phyloP scores from a whole-genome alignment of 768 basidiomycete genomes.

The Pleurotus djamor region DNA sequence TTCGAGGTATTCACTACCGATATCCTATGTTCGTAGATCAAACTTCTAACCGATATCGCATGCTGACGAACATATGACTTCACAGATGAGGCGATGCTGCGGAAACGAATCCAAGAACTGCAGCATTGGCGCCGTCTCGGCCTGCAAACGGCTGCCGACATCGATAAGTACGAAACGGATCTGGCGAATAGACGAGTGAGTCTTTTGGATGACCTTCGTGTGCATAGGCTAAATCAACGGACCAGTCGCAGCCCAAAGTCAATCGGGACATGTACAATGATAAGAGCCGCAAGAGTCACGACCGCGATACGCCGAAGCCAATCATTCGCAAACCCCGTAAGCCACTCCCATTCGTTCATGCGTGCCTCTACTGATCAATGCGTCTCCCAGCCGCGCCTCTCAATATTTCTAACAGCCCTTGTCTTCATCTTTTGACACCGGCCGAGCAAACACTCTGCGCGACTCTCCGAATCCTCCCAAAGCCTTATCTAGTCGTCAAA shows the following conservation, averaged over 20 bases:
- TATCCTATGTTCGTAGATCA: constrained; percentile 86
- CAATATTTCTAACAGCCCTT: constrained; percentile 88
- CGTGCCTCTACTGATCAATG: not conserved
- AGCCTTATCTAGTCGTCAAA: constrained; percentile 95
- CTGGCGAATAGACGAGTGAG: constrained; percentile 64
- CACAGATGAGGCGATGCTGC: constrained; percentile 82
- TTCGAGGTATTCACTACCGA: constrained; percentile 88
- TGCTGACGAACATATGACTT: not conserved
- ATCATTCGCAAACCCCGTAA: constrained; percentile 44
- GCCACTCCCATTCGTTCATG: constrained; percentile 10
- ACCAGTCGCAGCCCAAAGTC: constrained; percentile 62
- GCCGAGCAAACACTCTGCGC: constrained; percentile 90
- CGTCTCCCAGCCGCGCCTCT: constrained; percentile 53
- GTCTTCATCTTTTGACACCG: constrained; percentile 84
- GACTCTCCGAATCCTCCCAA: constrained; percentile 86
- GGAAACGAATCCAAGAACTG: constrained; percentile 87
- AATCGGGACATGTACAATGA: constrained; percentile 16
- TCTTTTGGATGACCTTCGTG: constrained; percentile 14
- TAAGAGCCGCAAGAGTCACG: constrained; percentile 49
- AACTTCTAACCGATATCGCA: not conserved
- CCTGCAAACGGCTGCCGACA: constrained; percentile 79
- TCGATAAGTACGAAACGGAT: constrained; percentile 85
- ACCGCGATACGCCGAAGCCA: constrained; percentile 63
- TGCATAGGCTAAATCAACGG: not conserved
- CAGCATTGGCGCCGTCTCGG: constrained; percentile 90